phyloP scores from a whole-genome alignment of 2,329 filamentous ascomycete species.

The Botrytis cinerea region DNA sequence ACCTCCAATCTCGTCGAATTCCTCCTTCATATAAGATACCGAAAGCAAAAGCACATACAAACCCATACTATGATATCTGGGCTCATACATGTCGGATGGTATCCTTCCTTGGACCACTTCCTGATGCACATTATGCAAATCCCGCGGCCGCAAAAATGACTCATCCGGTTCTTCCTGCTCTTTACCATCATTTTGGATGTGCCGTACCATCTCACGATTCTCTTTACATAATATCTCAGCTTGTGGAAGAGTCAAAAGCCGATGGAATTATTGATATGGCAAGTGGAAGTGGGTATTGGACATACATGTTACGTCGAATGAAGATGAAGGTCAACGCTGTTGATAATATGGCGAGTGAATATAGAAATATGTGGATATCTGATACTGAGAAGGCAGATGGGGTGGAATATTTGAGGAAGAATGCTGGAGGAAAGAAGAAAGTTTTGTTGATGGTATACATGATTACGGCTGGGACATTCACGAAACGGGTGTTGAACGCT shows the following conservation, averaged over 20 bases:
- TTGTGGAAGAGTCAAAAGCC: conserved; percentile 44
- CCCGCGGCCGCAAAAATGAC: conserved; percentile 54
- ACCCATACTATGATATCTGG: conserved; percentile 71
- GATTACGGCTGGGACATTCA: conserved; percentile 66
- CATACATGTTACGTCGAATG: conserved; percentile 65
- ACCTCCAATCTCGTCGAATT: conserved; percentile 56
- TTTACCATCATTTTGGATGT: conserved; percentile 81
- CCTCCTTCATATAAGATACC: conserved; percentile 50
- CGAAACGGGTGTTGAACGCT: conserved; percentile 58
- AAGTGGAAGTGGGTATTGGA: conserved; percentile 75
- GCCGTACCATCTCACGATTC: conserved; percentile 68
- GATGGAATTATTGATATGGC: conserved; percentile 65
- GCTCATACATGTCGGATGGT: conserved; percentile 59
- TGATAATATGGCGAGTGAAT: conserved; percentile 68
- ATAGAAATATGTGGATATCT: conserved; percentile 67
- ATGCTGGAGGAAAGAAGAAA: conserved; percentile 53
- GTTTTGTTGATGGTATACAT: conserved; percentile 73
- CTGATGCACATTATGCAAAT: conserved; percentile 45
- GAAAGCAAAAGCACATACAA: conserved; percentile 52
- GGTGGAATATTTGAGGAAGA: conserved; percentile 55
- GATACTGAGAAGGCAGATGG: conserved; percentile 68
- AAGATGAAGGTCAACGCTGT: conserved; percentile 58
- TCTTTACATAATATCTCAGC: conserved; percentile 58
- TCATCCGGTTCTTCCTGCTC: conserved; percentile 69
- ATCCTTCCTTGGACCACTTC: conserved; percentile 66